Evolutionary conservation across 2,329 filamentous ascomycete species (phyloP).

Genomic region (Fusarium sp.): DNA sequence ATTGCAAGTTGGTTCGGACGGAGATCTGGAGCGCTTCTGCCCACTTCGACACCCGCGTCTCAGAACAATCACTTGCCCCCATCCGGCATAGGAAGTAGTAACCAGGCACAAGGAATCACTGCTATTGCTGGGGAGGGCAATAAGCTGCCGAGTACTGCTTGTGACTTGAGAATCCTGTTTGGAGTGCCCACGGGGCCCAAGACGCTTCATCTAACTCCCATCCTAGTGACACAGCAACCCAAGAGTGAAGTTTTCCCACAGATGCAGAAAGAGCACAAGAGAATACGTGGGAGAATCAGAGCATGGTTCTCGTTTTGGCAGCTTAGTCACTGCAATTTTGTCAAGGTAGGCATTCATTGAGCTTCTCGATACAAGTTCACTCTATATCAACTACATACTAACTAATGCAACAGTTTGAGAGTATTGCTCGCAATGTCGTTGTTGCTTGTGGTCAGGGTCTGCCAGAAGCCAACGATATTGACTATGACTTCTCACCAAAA

Average conservation of each 20-base stretch:
- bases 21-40: slow-evolving; percentile 1
- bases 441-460: slow-evolving; percentile 10
- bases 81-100: neutral
- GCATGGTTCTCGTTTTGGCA: slow-evolving; percentile 19
- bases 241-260: neutral
- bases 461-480: neutral
- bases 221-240: neutral
- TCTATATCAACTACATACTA: too few relatives aligned
- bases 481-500: slow-evolving; percentile 15
- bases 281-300: neutral
- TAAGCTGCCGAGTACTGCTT: neutral
- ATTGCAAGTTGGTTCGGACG: neutral
- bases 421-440: slow-evolving; percentile 5
- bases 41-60: neutral
- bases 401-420: neutral
- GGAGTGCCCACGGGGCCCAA: slow-evolving; percentile 6
- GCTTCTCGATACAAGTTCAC: neutral
- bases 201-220: slow-evolving; percentile 1
- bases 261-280: slow-evolving; percentile 5
- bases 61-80: neutral
- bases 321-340: slow-evolving; percentile 18
- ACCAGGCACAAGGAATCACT: neutral
- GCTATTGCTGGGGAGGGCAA: neutral
- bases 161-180: slow-evolving; percentile 7
- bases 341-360: neutral